Evolutionary conservation across 2,329 filamentous ascomycete genomes (phyloP), one percentile per base, ranked within the genome.

Genomic region (Xylariomycetidae sp.): DNA sequence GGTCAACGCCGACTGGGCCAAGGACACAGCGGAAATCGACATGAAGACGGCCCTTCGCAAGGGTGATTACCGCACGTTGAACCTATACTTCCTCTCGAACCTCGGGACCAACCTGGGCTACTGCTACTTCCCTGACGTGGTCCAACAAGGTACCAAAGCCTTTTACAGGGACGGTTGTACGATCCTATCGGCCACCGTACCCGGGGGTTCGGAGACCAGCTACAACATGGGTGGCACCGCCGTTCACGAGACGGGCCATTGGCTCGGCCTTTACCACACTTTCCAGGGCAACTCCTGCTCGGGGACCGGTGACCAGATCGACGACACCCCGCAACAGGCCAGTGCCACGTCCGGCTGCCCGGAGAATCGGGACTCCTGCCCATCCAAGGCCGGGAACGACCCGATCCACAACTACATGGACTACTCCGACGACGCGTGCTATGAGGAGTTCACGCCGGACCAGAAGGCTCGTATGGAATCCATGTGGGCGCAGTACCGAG

Each of bases 191-290:
- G 31, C 26, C 23, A 50, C 48, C 16, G 43, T 57, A n/a, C 54
- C 56, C n/a, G 56, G 56, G 16, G 53, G 52, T 19, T 37, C 40
- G 16, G 7, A 32, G 10, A 40, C 48, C 17, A 50, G 49, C 42
- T 58, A 49, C 48, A 59, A 65, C 43, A 49, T 56, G 7, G 64
- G 64, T 33, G 45, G 56, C 38, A 63, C 59, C 25, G 50, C 47
- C 12, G 57, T 57, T 19, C 62, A 65, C 47, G 64, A 67, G 49
- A 47, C 60, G 16, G 64, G 64, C 5, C 63, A 67, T 46, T 67
- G 62, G 63, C 18, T 67, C 37, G 62, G 63, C 30, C 53, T 67
- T 13, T 57, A 58, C 43, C 64, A 67, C 44, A 65, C 62, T 34
- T 67, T 67, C 54, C 54, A 64, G 43, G 64, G 59, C 24, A 56